Base-by-base conservation (phyloP, 2,329 filamentous ascomycete species). In the Colletotrichum neosansevieriae region DNA sequence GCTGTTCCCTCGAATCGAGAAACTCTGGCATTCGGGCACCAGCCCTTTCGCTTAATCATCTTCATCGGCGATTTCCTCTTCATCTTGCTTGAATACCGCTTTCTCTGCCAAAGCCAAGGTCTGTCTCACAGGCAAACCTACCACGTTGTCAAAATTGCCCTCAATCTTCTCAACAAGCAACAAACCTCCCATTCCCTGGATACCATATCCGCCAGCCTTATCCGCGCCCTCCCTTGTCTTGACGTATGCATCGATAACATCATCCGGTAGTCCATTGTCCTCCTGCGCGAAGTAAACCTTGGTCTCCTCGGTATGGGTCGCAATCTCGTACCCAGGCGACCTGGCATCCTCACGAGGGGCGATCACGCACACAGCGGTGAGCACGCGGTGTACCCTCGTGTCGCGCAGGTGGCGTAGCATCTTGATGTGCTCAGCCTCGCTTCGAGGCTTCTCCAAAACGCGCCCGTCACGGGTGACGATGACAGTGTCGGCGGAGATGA, bases 121-220 rank as follows among this genome's bases (percentile, higher is more conserved):
- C 72, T 88, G 87, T 73, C 94, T 87, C 71, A 98, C 85, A 7
- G 96, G 96, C 78, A 99, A 78, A 0, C 96, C 96, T 32, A 99
- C 90, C 1, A 98, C 96, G 79, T 98, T 98, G 83, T 99, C 96
- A 75, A 94, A 93, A 62, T 89, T 90, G 11, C 96, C 96, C 71
- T 97, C 93, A 72, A 99, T 92, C 79, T 87, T 91, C 78, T 98
- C 94, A 12, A 99, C 90, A 65, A 99, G 80, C 68, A 99, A 84
- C 77, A 98, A 90, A 9, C 92, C 91, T 1, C 93, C 96, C 11
- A 95, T 84, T 0, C 95, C 96, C 80, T 99, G 96, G 60, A 99
- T 88, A 1, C 94, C 96, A 79, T 99, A 99, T 0, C 96, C 96
- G 2, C 96, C 96, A 0, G 96, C 96, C 84, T 98, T 99, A 79